Conservation (phyloP, 345 rosid species). For the Gossypium anomalum region DNA sequence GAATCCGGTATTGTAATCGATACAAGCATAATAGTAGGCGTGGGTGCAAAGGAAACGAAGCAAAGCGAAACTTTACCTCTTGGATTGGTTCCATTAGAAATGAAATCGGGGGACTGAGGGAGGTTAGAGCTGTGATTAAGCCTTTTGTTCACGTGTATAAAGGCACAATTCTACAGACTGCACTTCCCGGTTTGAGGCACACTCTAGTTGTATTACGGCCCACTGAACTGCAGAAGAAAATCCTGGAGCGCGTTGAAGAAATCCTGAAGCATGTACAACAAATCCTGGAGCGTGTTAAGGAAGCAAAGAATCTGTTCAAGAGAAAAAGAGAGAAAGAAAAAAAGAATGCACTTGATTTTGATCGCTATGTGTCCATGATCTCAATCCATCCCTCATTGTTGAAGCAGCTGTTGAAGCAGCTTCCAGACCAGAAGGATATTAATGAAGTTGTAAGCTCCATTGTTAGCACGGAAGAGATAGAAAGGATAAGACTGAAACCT, state of each 20-base stretch:
- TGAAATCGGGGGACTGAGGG: conserved; percentile 21
- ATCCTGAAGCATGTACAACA: neutral
- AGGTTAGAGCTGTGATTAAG: conserved; percentile 36
- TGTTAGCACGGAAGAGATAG: conserved; percentile 15
- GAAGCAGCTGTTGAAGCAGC: conserved; percentile 18
- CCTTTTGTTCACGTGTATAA: conserved; percentile 71
- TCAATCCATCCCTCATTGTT: conserved; percentile 67
- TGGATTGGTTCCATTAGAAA: conserved; percentile 29
- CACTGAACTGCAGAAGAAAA: conserved; percentile 33
- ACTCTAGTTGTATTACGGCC: conserved; percentile 52
- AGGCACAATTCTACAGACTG: conserved; percentile 50
- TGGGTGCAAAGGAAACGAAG: conserved; percentile 20
- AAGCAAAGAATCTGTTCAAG: neutral
- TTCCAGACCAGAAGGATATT: neutral
- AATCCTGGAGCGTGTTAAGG: neutral
- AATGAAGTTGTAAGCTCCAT: neutral
- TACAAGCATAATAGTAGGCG: conserved; percentile 19
- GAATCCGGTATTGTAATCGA: conserved; percentile 1
- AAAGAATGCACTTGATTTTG: conserved; percentile 5
- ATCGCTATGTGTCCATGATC: conserved; percentile 38
- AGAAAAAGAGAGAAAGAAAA: neutral
- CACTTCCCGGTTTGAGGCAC: conserved; percentile 66
- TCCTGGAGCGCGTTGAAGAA: conserved; percentile 28
- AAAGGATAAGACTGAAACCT: conserved; percentile 25
- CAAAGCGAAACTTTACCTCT: conserved; percentile 29